Conservation (phyloP, 2,329 filamentous ascomycete genomes). For the Monilinia fructicola region DNA sequence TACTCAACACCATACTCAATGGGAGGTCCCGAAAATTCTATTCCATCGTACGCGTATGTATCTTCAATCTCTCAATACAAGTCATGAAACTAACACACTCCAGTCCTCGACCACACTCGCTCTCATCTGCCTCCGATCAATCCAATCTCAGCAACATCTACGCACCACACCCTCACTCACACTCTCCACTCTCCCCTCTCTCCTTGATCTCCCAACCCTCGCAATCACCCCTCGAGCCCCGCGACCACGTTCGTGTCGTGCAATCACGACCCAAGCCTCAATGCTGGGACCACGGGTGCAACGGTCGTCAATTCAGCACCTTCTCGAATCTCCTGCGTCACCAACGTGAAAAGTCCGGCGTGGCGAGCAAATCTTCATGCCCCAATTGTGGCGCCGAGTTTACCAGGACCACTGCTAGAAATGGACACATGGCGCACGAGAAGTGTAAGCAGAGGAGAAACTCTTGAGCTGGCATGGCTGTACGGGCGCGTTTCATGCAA, state of each 20-base stretch:
- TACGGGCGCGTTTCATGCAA: conserved; percentile 8
- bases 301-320: conserved; percentile 91
- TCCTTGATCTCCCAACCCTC: conserved; percentile 10
- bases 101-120: conserved; percentile 36
- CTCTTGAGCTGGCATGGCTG: conserved; percentile 36
- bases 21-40: conserved; percentile 28
- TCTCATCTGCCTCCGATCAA: conserved; percentile 38
- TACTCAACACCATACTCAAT: conserved; percentile 36
- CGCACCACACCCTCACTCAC: conserved; percentile 31
- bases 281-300: conserved; percentile 97
- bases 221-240: conserved; percentile 17
- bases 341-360: conserved; percentile 91
- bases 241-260: conserved; percentile 62
- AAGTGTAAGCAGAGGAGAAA: conserved; percentile 80
- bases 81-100: conserved; percentile 22
- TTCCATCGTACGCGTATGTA: conserved; percentile 36
- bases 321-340: conserved; percentile 93
- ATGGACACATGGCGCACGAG: conserved; percentile 82
- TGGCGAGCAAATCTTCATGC: conserved; percentile 83
- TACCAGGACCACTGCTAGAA: conserved; percentile 82
- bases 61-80: neutral
- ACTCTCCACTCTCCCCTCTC: conserved; percentile 5
- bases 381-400: conserved; percentile 92
- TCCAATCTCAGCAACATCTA: conserved; percentile 29
- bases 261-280: conserved; percentile 86